Conservation (phyloP, 192 early-diverging fungal species). For the Helicostylum pulchrum region DNA sequence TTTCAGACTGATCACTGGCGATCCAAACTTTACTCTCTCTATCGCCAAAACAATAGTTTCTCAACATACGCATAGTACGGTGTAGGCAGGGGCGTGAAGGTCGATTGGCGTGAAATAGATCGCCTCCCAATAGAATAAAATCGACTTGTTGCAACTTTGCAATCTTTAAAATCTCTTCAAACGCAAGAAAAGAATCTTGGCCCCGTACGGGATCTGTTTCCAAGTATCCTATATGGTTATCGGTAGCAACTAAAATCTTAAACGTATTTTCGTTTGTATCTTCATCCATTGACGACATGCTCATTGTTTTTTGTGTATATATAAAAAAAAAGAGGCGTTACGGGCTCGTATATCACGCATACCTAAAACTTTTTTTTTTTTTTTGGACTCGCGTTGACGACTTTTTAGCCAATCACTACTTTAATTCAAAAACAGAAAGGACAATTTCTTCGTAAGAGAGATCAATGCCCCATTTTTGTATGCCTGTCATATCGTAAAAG, state of each 20-base stretch:
- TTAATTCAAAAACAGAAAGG: too few relatives aligned
- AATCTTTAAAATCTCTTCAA: constrained; percentile 84
- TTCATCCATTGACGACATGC: too few relatives aligned
- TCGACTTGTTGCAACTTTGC: constrained; percentile 74
- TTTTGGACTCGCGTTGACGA: too few relatives aligned
- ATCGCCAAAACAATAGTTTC: constrained; percentile 66
- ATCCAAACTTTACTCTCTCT: constrained; percentile 66
- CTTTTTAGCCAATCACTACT: too few relatives aligned
- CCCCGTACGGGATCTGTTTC: constrained; percentile 86
- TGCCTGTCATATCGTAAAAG: too few relatives aligned
- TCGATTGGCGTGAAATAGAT: constrained; percentile 95
- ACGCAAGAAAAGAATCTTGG: constrained; percentile 80
- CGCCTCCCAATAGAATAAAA: constrained; percentile 90
- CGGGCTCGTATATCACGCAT: too few relatives aligned
- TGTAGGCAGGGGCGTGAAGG: constrained; percentile 78
- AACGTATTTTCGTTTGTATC: constrained; percentile 30
- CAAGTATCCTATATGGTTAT: constrained; percentile 91
- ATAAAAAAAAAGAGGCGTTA: too few relatives aligned
- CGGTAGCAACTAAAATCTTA: constrained; percentile 81
- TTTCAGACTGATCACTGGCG: constrained; percentile 69
- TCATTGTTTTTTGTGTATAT: too few relatives aligned
- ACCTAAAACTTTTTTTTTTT: too few relatives aligned
- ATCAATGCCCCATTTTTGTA: too few relatives aligned
- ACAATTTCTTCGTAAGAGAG: too few relatives aligned
- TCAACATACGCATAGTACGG: constrained; percentile 65